Base-by-base conservation (phyloP, 768 basidiomycete genomes). In the Lentinula sp. region DNA sequence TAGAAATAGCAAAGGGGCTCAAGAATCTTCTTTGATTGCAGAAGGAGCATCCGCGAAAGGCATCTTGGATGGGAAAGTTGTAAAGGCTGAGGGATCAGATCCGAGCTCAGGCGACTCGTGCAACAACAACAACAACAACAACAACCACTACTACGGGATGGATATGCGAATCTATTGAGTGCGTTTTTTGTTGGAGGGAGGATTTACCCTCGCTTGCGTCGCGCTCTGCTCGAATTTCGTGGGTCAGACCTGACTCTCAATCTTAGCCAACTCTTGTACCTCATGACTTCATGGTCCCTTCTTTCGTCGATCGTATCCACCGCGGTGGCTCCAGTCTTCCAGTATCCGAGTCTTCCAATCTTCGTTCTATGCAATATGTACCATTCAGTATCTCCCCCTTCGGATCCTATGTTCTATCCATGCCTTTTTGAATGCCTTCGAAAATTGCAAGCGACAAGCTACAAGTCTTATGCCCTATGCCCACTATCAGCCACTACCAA, bases 101-200 rank as follows among this genome's bases (percentile, higher is more conserved):
- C 7, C 5, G 51, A 23, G 23, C 23, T 23, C 23, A 23, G 23
- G 23, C 23, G 23, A 23, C 23, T 23, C 23, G 3, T 2, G 23
- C 23, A 23, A 23, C 23, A 23, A 23, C 23, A 23, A 23, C 31
- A 52, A 52, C 42, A 23, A 28, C 23, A 42, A 57, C 16, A 42
- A 10, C 13, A 16, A 5, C 6, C 56, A 45, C n/a, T 37, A 49
- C 32, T 59, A 59, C 34, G 57, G 57, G 32, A 10, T 49, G 42
- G 43, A 58, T 15, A 45, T 58, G 43, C 23, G 57, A 21, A 59
- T 59, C 34, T 59, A 59, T 32, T 59, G 37, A 59, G 35, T 11
- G 32, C 15, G 18, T 13, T 28, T 8, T 9, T 13, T 43, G 35
- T 6, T 40, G 34, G 32, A 21, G n/a, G 4, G 13, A 18, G 15